A percentile compares a stretch with the other conserved stretches of the same genome.
Conservation (phyloP, 2,329 filamentous ascomycete species). For the Hirsutella rhossiliensis region DNA sequence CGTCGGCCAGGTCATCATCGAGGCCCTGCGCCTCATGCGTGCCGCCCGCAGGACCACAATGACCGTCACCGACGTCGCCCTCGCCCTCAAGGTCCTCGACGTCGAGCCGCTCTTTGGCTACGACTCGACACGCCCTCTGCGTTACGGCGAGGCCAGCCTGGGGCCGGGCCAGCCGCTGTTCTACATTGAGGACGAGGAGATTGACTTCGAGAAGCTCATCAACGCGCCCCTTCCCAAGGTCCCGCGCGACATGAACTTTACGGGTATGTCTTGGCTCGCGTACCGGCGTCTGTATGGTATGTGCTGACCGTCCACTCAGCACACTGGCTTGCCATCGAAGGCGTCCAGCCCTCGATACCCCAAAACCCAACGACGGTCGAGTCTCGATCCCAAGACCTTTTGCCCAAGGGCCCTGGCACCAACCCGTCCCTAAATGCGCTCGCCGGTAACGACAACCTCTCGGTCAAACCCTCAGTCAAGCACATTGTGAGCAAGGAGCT, state of each 20-base stretch:
- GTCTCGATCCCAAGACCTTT: conserved; percentile 69
- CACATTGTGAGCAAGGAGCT: conserved; percentile 94
- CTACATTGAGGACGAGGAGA: conserved; percentile 96
- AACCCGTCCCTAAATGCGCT: conserved; percentile 73
- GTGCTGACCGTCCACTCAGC: conserved; percentile 34
- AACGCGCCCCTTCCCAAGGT: conserved; percentile 93
- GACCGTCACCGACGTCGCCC: conserved; percentile 78
- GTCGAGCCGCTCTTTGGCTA: conserved; percentile 96
- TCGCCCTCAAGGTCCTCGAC: conserved; percentile 75
- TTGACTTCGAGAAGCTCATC: conserved; percentile 97
- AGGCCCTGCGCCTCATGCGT: conserved; percentile 93
- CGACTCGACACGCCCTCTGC: conserved; percentile 77
- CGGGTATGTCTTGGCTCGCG: conserved; percentile 42
- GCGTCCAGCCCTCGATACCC: conserved; percentile 89
- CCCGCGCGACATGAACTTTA: conserved; percentile 83
- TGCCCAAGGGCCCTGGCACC: conserved; percentile 80
- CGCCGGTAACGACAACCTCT: conserved; percentile 71
- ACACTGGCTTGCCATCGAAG: conserved; percentile 96
- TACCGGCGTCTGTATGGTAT: neutral
- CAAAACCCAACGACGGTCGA: conserved; percentile 89
- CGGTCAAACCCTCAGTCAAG: conserved; percentile 84
- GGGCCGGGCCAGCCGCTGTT: conserved; percentile 90
- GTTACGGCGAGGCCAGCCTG: conserved; percentile 87
- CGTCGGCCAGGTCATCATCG: conserved; percentile 83
- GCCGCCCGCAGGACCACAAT: conserved; percentile 76